Evolutionary conservation across 148 eudicot species (phyloP).

Genomic region (Silene conica): DNA sequence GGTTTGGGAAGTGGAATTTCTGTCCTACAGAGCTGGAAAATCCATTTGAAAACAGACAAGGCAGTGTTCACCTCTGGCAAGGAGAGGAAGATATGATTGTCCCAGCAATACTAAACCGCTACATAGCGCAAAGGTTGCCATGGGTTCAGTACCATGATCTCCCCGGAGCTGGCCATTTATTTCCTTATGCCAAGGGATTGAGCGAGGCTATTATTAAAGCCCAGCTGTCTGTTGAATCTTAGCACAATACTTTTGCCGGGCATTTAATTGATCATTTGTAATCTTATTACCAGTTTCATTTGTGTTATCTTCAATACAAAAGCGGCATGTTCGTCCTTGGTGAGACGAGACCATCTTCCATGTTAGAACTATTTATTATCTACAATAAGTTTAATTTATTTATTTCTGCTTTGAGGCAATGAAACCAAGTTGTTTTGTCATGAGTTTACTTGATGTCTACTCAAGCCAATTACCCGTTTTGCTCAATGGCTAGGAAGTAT

Average conservation of each 20-base stretch:
- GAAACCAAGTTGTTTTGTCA: neutral
- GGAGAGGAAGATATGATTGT: conserved; percentile 67
- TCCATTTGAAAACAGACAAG: conserved; percentile 56
- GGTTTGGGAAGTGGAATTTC: conserved; percentile 76
- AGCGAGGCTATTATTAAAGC: conserved; percentile 53
- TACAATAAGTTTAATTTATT: neutral
- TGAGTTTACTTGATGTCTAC: neutral
- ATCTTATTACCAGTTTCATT: neutral
- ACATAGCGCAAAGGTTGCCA: conserved; percentile 49
- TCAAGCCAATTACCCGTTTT: neutral
- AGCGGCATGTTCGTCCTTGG: neutral
- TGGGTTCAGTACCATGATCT: conserved; percentile 76
- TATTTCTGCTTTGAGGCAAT: neutral
- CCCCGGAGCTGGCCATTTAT: conserved; percentile 64
- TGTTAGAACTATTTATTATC: neutral
- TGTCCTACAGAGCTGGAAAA: conserved; percentile 51
- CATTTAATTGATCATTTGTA: too few species aligned
- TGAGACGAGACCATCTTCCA: too few species aligned
- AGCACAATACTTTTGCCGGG: neutral
- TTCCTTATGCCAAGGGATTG: conserved; percentile 56
- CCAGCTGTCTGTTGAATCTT: conserved; percentile 30
- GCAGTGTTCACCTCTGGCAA: conserved; percentile 72
- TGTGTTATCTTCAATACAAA: neutral
- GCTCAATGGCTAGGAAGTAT: neutral
- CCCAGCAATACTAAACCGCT: conserved; percentile 49